Percentiles rank a stretch among this genome's conserved stretches.
phyloP scores from a whole-genome alignment of 768 basidiomycete genomes.

The Collybia nuda region DNA sequence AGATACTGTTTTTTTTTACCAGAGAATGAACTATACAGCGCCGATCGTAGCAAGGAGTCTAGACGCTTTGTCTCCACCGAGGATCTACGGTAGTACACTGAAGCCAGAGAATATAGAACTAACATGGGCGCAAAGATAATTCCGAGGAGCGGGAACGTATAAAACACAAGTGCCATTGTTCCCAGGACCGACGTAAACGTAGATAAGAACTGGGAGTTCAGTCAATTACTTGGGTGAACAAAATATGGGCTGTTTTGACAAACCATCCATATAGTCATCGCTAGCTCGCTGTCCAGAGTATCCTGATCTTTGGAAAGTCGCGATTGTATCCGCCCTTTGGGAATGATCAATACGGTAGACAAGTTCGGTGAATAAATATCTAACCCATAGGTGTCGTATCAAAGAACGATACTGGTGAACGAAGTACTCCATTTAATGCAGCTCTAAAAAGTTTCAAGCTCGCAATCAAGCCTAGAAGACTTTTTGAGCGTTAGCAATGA shows the following conservation, averaged over 20 bases:
- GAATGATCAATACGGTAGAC: neutral
- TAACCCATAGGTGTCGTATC: constrained; percentile 70
- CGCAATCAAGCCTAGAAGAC: constrained; percentile 35
- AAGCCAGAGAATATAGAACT: constrained; percentile 50
- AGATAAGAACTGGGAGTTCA: constrained; percentile 32
- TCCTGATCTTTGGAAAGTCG: constrained; percentile 63
- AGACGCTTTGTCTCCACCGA: constrained; percentile 66
- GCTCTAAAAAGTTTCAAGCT: constrained; percentile 52
- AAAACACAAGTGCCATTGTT: constrained; percentile 59
- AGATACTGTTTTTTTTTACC: constrained; percentile 26
- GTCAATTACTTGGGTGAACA: neutral
- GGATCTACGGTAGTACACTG: constrained; percentile 57
- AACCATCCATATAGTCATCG: constrained; percentile 48
- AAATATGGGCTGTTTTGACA: neutral
- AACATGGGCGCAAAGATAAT: constrained; percentile 58
- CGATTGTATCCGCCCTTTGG: constrained; percentile 53
- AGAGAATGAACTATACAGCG: constrained; percentile 56
- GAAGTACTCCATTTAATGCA: constrained; percentile 54
- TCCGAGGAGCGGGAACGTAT: constrained; percentile 66
- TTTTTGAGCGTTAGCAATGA: constrained; percentile 11
- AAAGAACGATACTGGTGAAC: constrained; percentile 65
- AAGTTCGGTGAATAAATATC: constrained; percentile 5
- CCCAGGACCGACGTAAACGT: constrained; percentile 48
- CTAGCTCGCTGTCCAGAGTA: constrained; percentile 50
- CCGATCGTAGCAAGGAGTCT: constrained; percentile 62